Percentiles rank a stretch among this genome's conserved stretches.
Evolutionary conservation across 225 moss, liverwort and hornwort species (phyloP).

Genomic region (Pseudisothecium myosuroides): DNA sequence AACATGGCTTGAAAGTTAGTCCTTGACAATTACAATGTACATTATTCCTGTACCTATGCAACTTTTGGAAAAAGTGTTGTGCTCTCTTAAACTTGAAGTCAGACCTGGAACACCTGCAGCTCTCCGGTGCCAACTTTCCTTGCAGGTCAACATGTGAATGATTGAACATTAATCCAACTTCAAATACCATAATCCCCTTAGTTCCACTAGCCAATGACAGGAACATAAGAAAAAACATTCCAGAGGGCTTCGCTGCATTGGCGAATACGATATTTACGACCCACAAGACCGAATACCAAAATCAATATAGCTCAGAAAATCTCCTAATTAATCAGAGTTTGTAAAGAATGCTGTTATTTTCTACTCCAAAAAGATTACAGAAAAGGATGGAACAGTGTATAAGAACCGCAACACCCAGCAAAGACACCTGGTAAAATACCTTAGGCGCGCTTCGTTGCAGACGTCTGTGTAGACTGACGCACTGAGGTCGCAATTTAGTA

Average conservation of each 20-base stretch:
- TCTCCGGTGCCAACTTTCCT: neutral
- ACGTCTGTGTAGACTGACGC: neutral
- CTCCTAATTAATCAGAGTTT: neutral
- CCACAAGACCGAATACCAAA: neutral
- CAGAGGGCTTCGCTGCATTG: neutral
- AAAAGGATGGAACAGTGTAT: neutral
- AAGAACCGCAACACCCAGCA: neutral
- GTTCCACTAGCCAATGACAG: neutral
- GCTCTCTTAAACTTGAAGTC: neutral
- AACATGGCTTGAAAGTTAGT: neutral
- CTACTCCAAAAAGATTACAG: neutral
- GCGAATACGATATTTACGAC: neutral
- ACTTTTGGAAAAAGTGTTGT: neutral
- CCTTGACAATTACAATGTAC: neutral
- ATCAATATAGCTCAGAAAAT: neutral
- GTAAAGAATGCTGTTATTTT: neutral
- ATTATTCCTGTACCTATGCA: neutral
- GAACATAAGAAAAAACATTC: neutral
- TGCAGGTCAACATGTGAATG: neutral
- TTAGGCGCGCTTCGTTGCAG: slow-evolving; percentile 6
- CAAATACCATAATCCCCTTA: neutral
- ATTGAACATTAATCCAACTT: neutral
- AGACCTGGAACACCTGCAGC: neutral
- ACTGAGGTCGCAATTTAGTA: neutral
- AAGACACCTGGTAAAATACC: neutral